Percentiles rank a stretch among this genome's conserved stretches.
phyloP scores from a whole-genome alignment of 2,329 filamentous ascomycete species.

The Pseudogymnoascus sp. region DNA sequence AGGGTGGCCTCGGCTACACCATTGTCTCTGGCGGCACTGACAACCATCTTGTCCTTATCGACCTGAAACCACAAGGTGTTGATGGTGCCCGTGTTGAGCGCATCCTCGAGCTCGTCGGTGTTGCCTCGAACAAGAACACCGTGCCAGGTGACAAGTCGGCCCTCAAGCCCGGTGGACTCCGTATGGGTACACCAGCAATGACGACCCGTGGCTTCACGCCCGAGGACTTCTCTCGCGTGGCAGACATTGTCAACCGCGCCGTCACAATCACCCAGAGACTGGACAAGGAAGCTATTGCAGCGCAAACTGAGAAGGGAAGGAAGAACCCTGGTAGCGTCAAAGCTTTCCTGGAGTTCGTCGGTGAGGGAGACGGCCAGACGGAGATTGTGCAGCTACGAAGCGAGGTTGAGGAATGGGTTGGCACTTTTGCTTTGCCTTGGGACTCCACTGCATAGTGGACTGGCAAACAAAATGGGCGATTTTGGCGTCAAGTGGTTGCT shows the following conservation, averaged over 20 bases:
- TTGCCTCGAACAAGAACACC: slow-evolving; percentile 99
- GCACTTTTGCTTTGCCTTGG: slow-evolving; percentile 66
- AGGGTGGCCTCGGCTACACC: slow-evolving; percentile 73
- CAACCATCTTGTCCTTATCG: slow-evolving; percentile 90
- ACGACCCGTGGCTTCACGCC: slow-evolving; percentile 88
- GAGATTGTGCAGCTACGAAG: slow-evolving; percentile 66
- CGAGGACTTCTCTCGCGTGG: slow-evolving; percentile 79
- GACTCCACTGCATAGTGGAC: background rate
- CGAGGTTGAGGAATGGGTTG: slow-evolving; percentile 72
- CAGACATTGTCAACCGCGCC: slow-evolving; percentile 75
- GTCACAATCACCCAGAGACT: slow-evolving; percentile 71
- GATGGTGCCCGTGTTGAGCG: slow-evolving; percentile 87
- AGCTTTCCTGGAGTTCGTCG: slow-evolving; percentile 59
- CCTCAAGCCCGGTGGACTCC: slow-evolving; percentile 82
- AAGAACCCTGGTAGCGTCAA: slow-evolving; percentile 58
- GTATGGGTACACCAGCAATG: slow-evolving; percentile 96
- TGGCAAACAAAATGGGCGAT: background rate
- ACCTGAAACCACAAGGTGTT: slow-evolving; percentile 79
- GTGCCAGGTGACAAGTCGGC: slow-evolving; percentile 93
- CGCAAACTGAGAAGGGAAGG: slow-evolving; percentile 57
- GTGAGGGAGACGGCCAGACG: slow-evolving; percentile 55
- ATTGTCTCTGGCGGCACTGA: slow-evolving; percentile 92
- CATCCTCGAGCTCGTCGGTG: slow-evolving; percentile 82
- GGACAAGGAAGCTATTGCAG: slow-evolving; percentile 62
- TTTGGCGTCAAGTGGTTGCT: slow-evolving; percentile 6